Evolutionary conservation across 352 stramenopile genomes (phyloP), one percentile per base, ranked within the genome.

Genomic region (Aphanomyces astaci): DNA sequence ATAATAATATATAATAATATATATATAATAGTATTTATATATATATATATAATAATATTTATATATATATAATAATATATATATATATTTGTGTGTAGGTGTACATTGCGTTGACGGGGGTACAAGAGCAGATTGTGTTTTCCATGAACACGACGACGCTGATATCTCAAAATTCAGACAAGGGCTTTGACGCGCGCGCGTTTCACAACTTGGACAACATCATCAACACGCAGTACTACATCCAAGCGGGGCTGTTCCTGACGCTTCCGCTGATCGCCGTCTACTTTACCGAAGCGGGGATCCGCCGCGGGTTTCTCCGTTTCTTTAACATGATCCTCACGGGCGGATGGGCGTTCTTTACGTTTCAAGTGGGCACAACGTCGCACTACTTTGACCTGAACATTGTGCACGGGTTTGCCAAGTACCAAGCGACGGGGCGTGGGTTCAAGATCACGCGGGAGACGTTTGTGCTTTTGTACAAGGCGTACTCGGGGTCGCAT

Each of bases 301-400:
- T 91, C 2, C 64, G 81, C 1, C 76, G 81, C 19, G 83, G 81
- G 73, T 78, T 91, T 72, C 74, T 73, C 31, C 81, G 76, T 28
- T 86, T 91, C 53, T 71, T 89, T 43, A 80, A 88, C 62, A 89
- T 91, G 83, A 79, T 91, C 31, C 79, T 89, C 55, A 91, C 83
- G 0, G 70, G 78, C 33, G 83, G 83, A 25, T 82, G 81, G 30
- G 79, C 79, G 5, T 91, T 91, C 71, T 91, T 90, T 67, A 77
- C 88, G 40, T 91, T 91, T 68, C 83, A 91, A 77, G 81, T 91
- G 22, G 83, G 83, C 65, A 91, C 83, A 24, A 91, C 81, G 31
- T 89, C 88, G 79, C 83, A 91, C 74, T 91, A 90, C 75, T 91
- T 90, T 54, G 81, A 90, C 49, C 88, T 86, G 71, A 90, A 90